Evolutionary conservation across 805 yeast genomes (phyloP).

Genomic region (Danielia reshetovae): DNA sequence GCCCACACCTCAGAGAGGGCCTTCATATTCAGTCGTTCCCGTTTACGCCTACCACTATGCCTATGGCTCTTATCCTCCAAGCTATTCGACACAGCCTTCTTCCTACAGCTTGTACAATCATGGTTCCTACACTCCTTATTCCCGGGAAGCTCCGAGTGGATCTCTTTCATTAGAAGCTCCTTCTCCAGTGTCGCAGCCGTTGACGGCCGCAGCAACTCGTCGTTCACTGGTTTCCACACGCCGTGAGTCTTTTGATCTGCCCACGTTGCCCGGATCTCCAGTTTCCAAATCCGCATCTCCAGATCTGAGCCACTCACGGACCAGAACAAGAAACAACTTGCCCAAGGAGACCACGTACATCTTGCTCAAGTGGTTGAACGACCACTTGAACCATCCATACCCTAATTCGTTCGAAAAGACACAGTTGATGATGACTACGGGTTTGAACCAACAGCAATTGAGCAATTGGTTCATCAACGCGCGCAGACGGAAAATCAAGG

Average conservation of each 20-base stretch:
- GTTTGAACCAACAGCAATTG: conserved; percentile 75
- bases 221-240: too few relatives aligned
- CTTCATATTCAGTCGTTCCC: conserved; percentile 4
- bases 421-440: conserved; percentile 64
- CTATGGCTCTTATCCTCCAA: background rate
- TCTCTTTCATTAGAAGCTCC: too few relatives aligned
- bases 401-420: conserved; percentile 79
- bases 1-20: conserved; percentile 6
- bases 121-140: background rate
- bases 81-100: background rate
- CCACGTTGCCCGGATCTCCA: conserved; percentile 3
- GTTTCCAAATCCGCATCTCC: conserved; percentile 6
- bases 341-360: conserved; percentile 77
- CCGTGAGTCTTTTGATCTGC: too few relatives aligned
- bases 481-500: conserved; percentile 65
- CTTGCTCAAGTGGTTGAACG: conserved; percentile 67
- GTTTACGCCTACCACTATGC: conserved; percentile 2
- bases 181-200: background rate
- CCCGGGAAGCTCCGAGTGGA: too few relatives aligned
- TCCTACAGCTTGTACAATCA: background rate
- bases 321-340: conserved; percentile 59
- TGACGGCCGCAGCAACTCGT: background rate
- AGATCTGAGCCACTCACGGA: conserved; percentile 6
- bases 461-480: conserved; percentile 89
- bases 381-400: conserved; percentile 76